Conservation (phyloP, 2,329 filamentous ascomycete species). For the Phaeosphaeriaceae sp. region DNA sequence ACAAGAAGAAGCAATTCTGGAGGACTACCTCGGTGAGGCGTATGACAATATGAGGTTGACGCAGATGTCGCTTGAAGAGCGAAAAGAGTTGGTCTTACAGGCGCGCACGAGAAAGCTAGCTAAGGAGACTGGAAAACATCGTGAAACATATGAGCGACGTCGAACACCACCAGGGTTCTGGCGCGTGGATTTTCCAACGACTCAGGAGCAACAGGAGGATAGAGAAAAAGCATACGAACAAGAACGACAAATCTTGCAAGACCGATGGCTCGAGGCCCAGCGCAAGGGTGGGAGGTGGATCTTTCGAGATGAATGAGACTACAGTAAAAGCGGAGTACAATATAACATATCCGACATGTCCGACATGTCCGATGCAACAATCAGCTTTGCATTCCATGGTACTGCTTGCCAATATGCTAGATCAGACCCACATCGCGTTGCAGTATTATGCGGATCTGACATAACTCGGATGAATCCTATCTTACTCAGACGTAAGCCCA, state of each 20-base stretch:
- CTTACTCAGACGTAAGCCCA: background rate
- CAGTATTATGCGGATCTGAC: background rate
- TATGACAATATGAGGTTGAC: conserved; percentile 45
- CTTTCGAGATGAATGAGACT: conserved; percentile 76
- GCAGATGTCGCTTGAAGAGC: conserved; percentile 66
- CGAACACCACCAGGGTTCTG: conserved; percentile 87
- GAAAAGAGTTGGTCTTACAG: conserved; percentile 72
- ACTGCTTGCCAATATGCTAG: background rate
- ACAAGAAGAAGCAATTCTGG: conserved; percentile 51
- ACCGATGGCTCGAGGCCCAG: conserved; percentile 83
- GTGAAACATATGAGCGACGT: conserved; percentile 73
- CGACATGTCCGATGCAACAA: too few species aligned
- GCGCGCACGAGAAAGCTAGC: conserved; percentile 77
- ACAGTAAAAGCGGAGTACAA: background rate
- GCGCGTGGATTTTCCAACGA: conserved; percentile 86
- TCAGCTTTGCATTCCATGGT: too few species aligned
- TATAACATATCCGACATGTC: background rate
- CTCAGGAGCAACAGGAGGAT: conserved; percentile 77
- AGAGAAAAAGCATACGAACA: conserved; percentile 68
- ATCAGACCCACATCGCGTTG: too few species aligned
- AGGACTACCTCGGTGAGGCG: conserved; percentile 62
- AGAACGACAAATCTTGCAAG: conserved; percentile 70
- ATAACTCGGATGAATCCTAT: background rate
- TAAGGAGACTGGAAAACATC: conserved; percentile 78
- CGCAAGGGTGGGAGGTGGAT: conserved; percentile 76